A percentile compares a stretch with the other conserved stretches of the same genome.
phyloP scores from a whole-genome alignment of 1,284 basidiomycete species.

The Ustanciosporium gigantosporum region DNA sequence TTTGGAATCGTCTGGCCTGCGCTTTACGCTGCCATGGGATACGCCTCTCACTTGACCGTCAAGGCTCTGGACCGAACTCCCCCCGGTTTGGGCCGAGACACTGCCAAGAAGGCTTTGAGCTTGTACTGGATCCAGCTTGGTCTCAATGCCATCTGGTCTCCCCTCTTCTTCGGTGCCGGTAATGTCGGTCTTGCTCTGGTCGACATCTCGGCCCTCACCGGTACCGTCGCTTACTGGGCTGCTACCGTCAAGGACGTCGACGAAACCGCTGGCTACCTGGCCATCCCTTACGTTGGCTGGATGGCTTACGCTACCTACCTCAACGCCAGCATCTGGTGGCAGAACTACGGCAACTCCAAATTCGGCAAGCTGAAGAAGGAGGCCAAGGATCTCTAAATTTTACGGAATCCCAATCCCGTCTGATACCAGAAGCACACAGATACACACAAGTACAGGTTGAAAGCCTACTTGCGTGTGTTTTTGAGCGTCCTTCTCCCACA shows the following conservation, averaged over 20 bases:
- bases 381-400: conserved; percentile 41
- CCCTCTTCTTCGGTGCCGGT: conserved; percentile 70
- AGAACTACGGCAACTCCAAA: conserved; percentile 41
- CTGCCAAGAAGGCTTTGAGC: conserved; percentile 67
- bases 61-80: conserved; percentile 54
- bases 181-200: conserved; percentile 65
- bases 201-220: conserved; percentile 69
- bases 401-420: too few species aligned
- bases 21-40: conserved; percentile 70
- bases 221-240: conserved; percentile 66
- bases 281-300: conserved; percentile 63
- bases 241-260: conserved; percentile 46
- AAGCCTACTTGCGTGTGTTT: too few species aligned
- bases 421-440: too few species aligned
- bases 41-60: conserved; percentile 69
- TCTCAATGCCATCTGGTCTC: conserved; percentile 72
- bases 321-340: conserved; percentile 70
- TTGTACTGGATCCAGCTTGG: conserved; percentile 75
- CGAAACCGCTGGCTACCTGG: conserved; percentile 50
- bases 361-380: conserved; percentile 44
- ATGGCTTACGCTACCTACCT: conserved; percentile 72
- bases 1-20: conserved; percentile 65
- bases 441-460: too few species aligned
- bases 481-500: too few species aligned
- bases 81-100: conserved; percentile 61